Evolutionary conservation across 331 rosid species (phyloP).

Genomic region (Prunus yedoensis): DNA sequence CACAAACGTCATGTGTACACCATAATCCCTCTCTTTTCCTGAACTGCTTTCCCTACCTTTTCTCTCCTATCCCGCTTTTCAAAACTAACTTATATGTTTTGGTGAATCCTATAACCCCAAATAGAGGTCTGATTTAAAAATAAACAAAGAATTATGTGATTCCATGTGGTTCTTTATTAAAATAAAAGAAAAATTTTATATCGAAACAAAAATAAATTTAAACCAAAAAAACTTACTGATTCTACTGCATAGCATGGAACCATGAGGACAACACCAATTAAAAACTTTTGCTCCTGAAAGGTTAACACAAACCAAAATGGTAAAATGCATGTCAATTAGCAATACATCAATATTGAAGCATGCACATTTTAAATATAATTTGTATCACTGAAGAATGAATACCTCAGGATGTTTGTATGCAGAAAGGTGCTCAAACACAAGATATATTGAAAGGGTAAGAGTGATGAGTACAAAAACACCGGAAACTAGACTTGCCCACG

Average conservation of each 20-base stretch:
- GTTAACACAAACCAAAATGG: conserved; percentile 13
- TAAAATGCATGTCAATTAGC: not conserved
- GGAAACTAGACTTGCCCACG: conserved; percentile 77
- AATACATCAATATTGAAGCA: not conserved
- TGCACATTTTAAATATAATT: not conserved
- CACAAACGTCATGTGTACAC: not conserved
- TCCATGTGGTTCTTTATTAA: not conserved
- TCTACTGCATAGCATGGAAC: conserved; percentile 94
- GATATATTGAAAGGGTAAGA: conserved; percentile 75
- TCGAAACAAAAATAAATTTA: not conserved
- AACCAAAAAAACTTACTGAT: conserved; percentile 61
- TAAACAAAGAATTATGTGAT: not conserved
- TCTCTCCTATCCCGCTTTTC: not conserved
- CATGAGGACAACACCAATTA: conserved; percentile 91
- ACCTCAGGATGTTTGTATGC: conserved; percentile 99
- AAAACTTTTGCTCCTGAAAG: conserved; percentile 81
- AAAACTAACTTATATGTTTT: not conserved
- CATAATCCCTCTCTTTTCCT: not conserved
- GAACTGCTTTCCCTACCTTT: not conserved
- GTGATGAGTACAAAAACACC: conserved; percentile 64
- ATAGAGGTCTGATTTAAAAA: not conserved
- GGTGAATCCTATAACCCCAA: not conserved
- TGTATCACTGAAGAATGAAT: conserved; percentile 11
- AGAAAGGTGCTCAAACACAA: conserved; percentile 87
- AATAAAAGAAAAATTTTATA: not conserved